Evolutionary conservation across 1,284 basidiomycete genomes (phyloP).

Genomic region (Xerocomus amazonicus): DNA sequence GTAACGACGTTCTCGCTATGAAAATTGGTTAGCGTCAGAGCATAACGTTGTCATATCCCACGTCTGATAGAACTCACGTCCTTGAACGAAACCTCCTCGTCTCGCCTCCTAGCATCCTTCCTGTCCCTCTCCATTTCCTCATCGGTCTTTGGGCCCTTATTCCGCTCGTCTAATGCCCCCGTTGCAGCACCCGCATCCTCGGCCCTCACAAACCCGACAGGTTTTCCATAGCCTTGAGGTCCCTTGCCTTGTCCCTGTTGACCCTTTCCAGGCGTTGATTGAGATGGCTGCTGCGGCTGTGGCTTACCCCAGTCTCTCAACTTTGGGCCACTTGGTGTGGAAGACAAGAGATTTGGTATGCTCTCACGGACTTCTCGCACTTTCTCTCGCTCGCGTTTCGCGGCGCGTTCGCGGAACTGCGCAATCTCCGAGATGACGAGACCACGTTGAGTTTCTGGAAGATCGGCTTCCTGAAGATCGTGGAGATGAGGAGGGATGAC

Average conservation of each 20-base stretch:
- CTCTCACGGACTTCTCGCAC: slow-evolving; percentile 65
- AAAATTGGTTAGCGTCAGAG: slow-evolving; percentile 1
- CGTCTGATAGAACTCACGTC: slow-evolving; percentile 56
- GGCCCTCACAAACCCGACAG: slow-evolving; percentile 76
- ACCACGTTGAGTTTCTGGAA: slow-evolving; percentile 93
- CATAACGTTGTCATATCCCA: neutral
- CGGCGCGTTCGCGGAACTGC: slow-evolving; percentile 84
- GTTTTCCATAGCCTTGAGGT: slow-evolving; percentile 71
- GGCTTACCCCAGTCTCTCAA: slow-evolving; percentile 73
- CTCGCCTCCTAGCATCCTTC: slow-evolving; percentile 66
- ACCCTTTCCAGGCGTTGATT: slow-evolving; percentile 35
- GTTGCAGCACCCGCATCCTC: slow-evolving; percentile 41
- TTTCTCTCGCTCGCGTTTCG: slow-evolving; percentile 83
- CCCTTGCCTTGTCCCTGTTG: slow-evolving; percentile 58
- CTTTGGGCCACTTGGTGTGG: slow-evolving; percentile 66
- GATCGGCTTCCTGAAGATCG: slow-evolving; percentile 90
- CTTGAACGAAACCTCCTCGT: slow-evolving; percentile 78
- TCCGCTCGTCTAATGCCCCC: slow-evolving; percentile 36
- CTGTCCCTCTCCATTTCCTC: slow-evolving; percentile 81
- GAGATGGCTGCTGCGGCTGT: slow-evolving; percentile 40
- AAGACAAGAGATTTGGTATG: slow-evolving; percentile 38
- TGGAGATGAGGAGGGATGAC: slow-evolving; percentile 92
- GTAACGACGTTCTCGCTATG: slow-evolving; percentile 63
- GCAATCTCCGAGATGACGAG: slow-evolving; percentile 94
- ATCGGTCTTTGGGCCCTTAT: slow-evolving; percentile 63